These are phyloP conservation scores for Mucor mucedo DNA, from an alignment of 371 early-diverging fungal genomes.

Conservation along the genomic window DNA sequence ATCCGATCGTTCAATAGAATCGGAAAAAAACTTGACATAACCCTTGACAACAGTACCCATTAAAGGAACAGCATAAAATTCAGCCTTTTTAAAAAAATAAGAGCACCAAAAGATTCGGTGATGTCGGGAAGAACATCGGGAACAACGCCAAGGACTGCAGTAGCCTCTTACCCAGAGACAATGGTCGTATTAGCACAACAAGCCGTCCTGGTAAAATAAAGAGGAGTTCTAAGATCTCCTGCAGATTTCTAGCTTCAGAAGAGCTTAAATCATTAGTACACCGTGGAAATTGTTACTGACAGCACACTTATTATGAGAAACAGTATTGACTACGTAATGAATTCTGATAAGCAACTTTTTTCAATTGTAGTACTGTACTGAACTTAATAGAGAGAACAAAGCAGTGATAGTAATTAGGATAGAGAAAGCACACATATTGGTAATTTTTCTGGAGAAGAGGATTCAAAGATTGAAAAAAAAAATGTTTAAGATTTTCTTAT, in stretches of 20 bases:
- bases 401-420: constrained; percentile 21
- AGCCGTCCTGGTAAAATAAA: too few relatives aligned
- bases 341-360: not conserved
- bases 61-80: constrained; percentile 11
- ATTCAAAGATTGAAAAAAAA: constrained; percentile 8
- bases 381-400: constrained; percentile 25
- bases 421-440: constrained; percentile 23
- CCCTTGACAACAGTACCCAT: too few relatives aligned
- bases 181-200: constrained; percentile 16
- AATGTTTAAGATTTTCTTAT: not conserved
- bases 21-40: too few relatives aligned
- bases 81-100: constrained; percentile 23
- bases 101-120: constrained; percentile 9
- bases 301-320: constrained; percentile 19
- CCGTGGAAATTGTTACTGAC: constrained; percentile 16
- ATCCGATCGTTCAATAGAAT: too few relatives aligned
- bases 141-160: constrained; percentile 21
- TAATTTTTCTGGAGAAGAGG: constrained; percentile 2
- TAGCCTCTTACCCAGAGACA: constrained; percentile 23
- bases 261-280: constrained; percentile 21
- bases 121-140: constrained; percentile 18
- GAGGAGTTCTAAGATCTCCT: too few relatives aligned
- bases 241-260: too few relatives aligned
- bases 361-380: not conserved
- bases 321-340: constrained; percentile 25